These are phyloP conservation scores for Verticillium isaacii DNA, from an alignment of 2,329 filamentous ascomycete genomes.

Conservation along the genomic window DNA sequence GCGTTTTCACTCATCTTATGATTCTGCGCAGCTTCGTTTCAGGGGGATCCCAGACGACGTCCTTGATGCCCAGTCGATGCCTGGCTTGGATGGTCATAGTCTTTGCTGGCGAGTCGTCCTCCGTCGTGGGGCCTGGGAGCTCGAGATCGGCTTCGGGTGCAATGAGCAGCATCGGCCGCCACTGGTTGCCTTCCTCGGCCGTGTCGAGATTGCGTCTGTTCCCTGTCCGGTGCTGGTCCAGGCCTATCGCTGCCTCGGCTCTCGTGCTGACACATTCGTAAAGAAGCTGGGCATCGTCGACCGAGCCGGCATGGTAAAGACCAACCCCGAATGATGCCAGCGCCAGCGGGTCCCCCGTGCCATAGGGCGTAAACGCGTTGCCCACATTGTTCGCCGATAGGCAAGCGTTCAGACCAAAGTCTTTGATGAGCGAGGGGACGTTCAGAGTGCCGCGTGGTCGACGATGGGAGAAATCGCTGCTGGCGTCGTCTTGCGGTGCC, in stretches of 20 bases:
- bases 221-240: conserved; percentile 8
- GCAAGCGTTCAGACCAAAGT: conserved; percentile 52
- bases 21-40: conserved; percentile 13
- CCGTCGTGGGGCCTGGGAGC: conserved; percentile 12
- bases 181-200: conserved; percentile 13
- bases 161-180: conserved; percentile 21
- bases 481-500: conserved; percentile 13
- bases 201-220: not conserved
- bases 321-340: conserved; percentile 60
- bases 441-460: conserved; percentile 56
- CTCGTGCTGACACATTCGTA: conserved; percentile 35
- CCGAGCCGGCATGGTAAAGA: conserved; percentile 63
- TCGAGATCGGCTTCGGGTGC: conserved; percentile 16
- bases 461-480: conserved; percentile 7
- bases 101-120: not conserved
- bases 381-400: conserved; percentile 69
- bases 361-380: conserved; percentile 70
- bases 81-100: conserved; percentile 19
- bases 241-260: conserved; percentile 28
- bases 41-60: conserved; percentile 34
- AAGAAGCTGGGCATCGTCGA: conserved; percentile 51
- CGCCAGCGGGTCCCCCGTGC: conserved; percentile 59
- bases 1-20: not conserved
- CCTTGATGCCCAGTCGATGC: conserved; percentile 22
- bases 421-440: conserved; percentile 54